Conservation (phyloP, 371 early-diverging fungal genomes). For the Mortierella sp. region DNA sequence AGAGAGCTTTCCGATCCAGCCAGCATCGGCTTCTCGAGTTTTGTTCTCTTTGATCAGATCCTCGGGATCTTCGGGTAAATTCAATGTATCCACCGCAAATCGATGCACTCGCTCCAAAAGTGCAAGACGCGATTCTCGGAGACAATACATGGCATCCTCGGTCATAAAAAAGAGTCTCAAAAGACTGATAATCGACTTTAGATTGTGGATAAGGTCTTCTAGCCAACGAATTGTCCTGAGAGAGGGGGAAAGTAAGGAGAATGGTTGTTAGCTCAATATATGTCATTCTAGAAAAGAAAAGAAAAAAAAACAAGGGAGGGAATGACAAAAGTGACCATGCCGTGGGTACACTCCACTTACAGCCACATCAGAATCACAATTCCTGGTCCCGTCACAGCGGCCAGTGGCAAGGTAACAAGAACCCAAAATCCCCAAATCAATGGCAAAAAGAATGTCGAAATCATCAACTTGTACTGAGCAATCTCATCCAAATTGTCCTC, state of each 20-base stretch:
- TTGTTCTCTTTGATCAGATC: constrained; percentile 47
- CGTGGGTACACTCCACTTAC: no score
- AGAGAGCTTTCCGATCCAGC: constrained; percentile 45
- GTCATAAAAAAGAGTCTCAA: constrained; percentile 41
- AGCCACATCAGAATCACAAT: constrained; percentile 50
- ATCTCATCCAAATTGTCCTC: constrained; percentile 53
- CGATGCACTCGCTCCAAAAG: constrained; percentile 35
- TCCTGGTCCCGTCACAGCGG: constrained; percentile 42
- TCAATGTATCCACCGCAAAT: constrained; percentile 37
- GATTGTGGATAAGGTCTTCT: constrained; percentile 47
- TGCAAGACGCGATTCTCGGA: constrained; percentile 29
- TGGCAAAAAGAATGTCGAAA: constrained; percentile 45
- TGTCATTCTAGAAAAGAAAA: background rate
- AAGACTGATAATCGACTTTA: constrained; percentile 42
- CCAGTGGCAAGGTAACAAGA: constrained; percentile 38
- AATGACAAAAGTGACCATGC: no score
- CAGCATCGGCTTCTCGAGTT: constrained; percentile 29
- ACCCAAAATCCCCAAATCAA: constrained; percentile 53
- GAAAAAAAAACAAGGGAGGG: no score
- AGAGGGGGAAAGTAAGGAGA: background rate
- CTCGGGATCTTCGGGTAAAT: constrained; percentile 46
- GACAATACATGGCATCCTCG: constrained; percentile 37
- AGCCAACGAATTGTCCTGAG: constrained; percentile 50
- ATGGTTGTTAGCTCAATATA: background rate
- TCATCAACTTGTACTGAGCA: constrained; percentile 54